phyloP scores from a whole-genome alignment of 208 protist species.

The Wallacemonas collosoma region DNA sequence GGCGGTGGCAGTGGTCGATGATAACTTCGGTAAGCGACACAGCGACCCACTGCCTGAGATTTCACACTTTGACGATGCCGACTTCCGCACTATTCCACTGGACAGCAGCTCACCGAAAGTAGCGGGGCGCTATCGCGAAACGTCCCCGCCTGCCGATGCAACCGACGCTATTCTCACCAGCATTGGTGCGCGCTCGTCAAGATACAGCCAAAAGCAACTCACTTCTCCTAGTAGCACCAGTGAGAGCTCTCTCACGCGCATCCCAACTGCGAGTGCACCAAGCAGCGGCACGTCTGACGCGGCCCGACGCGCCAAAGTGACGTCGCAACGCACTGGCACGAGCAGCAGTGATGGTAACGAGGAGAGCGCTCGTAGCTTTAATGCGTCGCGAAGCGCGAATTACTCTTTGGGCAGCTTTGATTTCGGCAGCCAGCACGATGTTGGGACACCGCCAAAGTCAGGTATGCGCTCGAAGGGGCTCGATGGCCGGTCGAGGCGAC shows the following conservation, averaged over 20 bases:
- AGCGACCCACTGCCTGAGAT: constrained; percentile 16
- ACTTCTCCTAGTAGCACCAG: neutral
- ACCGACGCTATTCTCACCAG: neutral
- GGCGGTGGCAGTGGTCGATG: neutral
- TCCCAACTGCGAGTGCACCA: neutral
- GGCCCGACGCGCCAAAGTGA: neutral
- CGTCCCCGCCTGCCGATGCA: constrained; percentile 6
- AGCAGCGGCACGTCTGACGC: neutral
- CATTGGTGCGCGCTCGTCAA: neutral
- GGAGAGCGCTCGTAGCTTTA: neutral
- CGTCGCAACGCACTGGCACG: neutral
- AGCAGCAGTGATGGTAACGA: neutral
- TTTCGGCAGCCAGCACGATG: neutral
- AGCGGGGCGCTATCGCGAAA: neutral
- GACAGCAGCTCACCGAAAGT: neutral
- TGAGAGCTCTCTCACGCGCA: neutral
- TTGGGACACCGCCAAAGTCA: neutral
- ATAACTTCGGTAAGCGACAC: constrained; percentile 6
- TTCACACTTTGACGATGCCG: neutral
- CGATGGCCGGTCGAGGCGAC: neutral
- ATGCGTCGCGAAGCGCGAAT: neutral
- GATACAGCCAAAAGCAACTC: no score
- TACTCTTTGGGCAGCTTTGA: constrained; percentile 11
- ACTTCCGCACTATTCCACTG: constrained; percentile 5
- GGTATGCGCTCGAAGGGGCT: neutral